Base-by-base conservation (phyloP, 2,329 filamentous ascomycete species). In the Fusarium begoniae region DNA sequence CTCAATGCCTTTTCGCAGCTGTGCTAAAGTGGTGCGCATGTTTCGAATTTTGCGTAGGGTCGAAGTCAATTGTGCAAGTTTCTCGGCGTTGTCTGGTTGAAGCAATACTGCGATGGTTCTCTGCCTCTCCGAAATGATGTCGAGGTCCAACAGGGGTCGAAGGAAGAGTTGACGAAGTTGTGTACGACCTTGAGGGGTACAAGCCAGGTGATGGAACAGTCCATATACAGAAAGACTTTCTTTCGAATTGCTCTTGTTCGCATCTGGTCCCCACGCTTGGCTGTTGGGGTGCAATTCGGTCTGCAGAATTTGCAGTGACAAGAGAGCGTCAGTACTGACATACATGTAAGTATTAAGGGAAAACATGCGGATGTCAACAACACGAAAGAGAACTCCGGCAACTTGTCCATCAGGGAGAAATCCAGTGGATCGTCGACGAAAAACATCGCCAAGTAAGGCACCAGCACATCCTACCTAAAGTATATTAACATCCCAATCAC, bases 201-300 rank as follows among this genome's bases (percentile, higher is more conserved):
- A 88, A 32, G 93, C 91, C 37, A 96, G 84, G 63, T 90, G 87
- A 66, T 92, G 90, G 70, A 98, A 97, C 1, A 98, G 84, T 0
- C 94, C 95, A 80, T 93, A 98, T 1, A 98, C 84, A 0, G 94
- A 98, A 3, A 96, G 86, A 22, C 90, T 93, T 83, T 97, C 95
- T 80, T 96, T 98, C 2, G 89, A 88, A 26, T 89, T 91, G 3
- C 88, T 90, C 32, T 85, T 77, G 35, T 66, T 78, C 24, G 73
- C 56, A 53, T 77, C 72, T 45, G 72, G 40, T 6, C 93, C 93
- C 82, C 93, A 92, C 75, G 92, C 93, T 71, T 96, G 93, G 54
- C 89, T 91, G 78, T 94, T 95, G 9, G 94, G 95, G 80, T 97
- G 94, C 17, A 90, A 90, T 80, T 98, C 95, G 3, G 92, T 90